Conservation (phyloP, 805 yeast species). For the Saturnispora sekii region DNA sequence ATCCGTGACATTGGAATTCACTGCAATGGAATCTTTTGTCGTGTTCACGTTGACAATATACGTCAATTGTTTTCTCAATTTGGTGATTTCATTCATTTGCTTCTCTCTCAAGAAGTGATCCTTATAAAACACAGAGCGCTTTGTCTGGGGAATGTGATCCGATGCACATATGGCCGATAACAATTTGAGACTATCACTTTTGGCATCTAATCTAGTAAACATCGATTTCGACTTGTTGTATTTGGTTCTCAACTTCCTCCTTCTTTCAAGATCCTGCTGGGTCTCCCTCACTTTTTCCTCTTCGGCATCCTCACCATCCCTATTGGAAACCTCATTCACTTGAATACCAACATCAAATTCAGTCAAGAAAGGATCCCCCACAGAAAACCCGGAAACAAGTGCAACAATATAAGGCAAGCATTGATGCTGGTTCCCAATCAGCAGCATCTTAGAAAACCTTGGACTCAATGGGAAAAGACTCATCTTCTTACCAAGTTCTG, state of each 20-base stretch:
- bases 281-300: constrained; percentile 28
- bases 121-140: constrained; percentile 37
- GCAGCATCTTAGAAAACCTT: constrained; percentile 79
- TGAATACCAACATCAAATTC: constrained; percentile 65
- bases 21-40: constrained; percentile 50
- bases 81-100: constrained; percentile 74
- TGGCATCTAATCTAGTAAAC: constrained; percentile 59
- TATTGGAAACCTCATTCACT: constrained; percentile 16
- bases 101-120: constrained; percentile 67
- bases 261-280: constrained; percentile 30
- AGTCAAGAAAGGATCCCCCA: constrained; percentile 80
- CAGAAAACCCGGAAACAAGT: constrained; percentile 83
- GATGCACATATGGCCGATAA: constrained; percentile 81
- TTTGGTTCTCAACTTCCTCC: constrained; percentile 35
- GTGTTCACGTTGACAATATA: constrained; percentile 63
- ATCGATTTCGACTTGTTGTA: constrained; percentile 49
- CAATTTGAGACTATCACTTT: constrained; percentile 65
- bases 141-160: constrained; percentile 58
- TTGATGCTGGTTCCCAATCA: constrained; percentile 77
- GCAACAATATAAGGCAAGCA: constrained; percentile 88
- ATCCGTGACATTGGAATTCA: constrained; percentile 28
- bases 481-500: constrained; percentile 79
- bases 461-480: constrained; percentile 90
- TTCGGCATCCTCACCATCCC: constrained; percentile 17
- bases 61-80: constrained; percentile 70